phyloP scores from a whole-genome alignment of 345 rosid genomes.

The Eucalyptus polybractea region DNA sequence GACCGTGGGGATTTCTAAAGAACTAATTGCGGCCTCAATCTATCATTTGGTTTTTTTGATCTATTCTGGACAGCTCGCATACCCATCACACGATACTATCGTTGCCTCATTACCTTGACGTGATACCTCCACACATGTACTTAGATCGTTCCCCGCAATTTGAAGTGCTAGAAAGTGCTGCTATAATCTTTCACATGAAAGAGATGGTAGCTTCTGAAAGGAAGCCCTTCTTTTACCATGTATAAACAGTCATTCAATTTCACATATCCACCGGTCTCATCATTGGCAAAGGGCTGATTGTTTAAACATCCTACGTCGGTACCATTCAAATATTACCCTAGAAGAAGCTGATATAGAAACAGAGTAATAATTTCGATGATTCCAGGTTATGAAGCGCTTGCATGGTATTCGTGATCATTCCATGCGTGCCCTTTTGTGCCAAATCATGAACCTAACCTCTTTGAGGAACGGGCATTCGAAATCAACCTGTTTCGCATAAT shows the following conservation, averaged over 20 bases:
- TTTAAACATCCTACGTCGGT: background rate
- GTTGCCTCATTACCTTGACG: background rate
- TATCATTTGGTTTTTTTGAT: background rate
- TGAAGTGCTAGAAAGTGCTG: background rate
- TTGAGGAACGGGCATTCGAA: background rate
- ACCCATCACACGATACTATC: background rate
- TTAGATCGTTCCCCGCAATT: background rate
- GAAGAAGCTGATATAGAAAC: background rate
- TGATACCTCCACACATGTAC: background rate
- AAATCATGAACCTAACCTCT: background rate
- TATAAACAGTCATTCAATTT: background rate
- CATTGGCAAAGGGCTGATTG: background rate
- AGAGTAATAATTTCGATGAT: background rate
- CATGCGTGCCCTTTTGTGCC: background rate
- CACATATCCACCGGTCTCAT: background rate
- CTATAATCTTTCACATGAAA: background rate
- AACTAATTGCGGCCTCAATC: background rate
- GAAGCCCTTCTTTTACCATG: background rate
- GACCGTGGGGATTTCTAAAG: conserved; percentile 82
- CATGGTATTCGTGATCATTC: background rate
- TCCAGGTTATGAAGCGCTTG: background rate
- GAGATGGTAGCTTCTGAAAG: background rate
- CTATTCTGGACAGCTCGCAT: background rate
- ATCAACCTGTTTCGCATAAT: background rate
- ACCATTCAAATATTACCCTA: background rate